Evolutionary conservation across 164 flowering plant genomes (phyloP).

Genomic region (Cinnamomum micranthum): DNA sequence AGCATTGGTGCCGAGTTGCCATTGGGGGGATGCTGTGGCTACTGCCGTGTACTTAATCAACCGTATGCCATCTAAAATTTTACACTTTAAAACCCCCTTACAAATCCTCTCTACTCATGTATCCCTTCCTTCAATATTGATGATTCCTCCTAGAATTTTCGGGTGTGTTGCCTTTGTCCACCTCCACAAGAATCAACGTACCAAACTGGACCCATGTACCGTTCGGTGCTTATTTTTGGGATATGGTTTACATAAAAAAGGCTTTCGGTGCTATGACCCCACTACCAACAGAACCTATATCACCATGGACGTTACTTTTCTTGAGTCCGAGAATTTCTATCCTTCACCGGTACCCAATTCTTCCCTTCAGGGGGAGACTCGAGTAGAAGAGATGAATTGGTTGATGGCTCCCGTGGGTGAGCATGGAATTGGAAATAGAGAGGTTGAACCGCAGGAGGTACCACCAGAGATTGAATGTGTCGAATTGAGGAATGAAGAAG

Average conservation of each 20-base stretch:
- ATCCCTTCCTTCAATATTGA: background rate
- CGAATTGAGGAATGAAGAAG: too few species aligned
- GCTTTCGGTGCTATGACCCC: background rate
- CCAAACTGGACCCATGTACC: background rate
- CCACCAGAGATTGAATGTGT: too few species aligned
- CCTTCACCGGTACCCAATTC: background rate
- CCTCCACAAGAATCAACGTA: too few species aligned
- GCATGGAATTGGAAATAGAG: background rate
- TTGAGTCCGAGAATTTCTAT: background rate
- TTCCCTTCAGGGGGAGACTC: background rate
- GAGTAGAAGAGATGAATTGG: background rate
- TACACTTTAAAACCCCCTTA: background rate
- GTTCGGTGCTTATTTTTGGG: background rate
- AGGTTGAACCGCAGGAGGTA: background rate
- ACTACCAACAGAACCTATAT: background rate
- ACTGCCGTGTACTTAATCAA: background rate
- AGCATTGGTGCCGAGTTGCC: background rate
- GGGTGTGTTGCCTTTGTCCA: slow-evolving; percentile 1
- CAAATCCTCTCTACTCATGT: slow-evolving; percentile 1
- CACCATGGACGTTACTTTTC: too few species aligned
- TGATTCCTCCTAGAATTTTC: background rate
- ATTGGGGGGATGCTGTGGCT: background rate
- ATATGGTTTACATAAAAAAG: background rate
- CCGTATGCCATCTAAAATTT: background rate
- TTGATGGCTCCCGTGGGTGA: background rate